Percentiles rank a stretch among this genome's conserved stretches.
These are phyloP conservation scores for Trichoderma atroviride DNA, from an alignment of 2,329 filamentous ascomycete species.

Conservation along the genomic window DNA sequence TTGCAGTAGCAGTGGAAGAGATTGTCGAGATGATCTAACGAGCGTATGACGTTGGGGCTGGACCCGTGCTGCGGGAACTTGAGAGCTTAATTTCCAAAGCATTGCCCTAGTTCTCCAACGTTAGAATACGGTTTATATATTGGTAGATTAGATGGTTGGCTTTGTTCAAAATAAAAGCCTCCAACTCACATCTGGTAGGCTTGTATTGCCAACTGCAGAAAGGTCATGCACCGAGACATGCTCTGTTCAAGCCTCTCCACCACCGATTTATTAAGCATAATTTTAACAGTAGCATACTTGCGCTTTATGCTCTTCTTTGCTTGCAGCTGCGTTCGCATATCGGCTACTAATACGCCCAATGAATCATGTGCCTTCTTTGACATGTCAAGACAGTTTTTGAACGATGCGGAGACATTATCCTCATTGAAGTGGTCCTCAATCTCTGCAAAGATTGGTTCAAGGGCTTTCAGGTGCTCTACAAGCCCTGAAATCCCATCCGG, in stretches of 20 bases:
- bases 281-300: constrained; percentile 30
- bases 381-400: constrained; percentile 24
- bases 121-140: neutral
- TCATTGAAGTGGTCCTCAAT: constrained; percentile 29
- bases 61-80: constrained; percentile 26
- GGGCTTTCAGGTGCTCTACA: constrained; percentile 29
- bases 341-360: constrained; percentile 29
- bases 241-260: constrained; percentile 29
- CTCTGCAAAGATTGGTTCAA: constrained; percentile 28
- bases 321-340: constrained; percentile 28
- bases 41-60: constrained; percentile 25
- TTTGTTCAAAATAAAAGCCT: neutral
- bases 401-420: constrained; percentile 3
- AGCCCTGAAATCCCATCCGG: constrained; percentile 31
- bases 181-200: constrained; percentile 32
- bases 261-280: constrained; percentile 30
- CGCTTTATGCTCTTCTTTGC: constrained; percentile 27
- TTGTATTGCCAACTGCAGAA: constrained; percentile 29
- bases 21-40: neutral
- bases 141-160: neutral
- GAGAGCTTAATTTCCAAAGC: constrained; percentile 28
- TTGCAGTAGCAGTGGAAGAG: neutral
- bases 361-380: constrained; percentile 27
- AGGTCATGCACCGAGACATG: constrained; percentile 27
- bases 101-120: constrained; percentile 28